phyloP scores from a whole-genome alignment of 805 yeast genomes.

The Candida jianshihensis region DNA sequence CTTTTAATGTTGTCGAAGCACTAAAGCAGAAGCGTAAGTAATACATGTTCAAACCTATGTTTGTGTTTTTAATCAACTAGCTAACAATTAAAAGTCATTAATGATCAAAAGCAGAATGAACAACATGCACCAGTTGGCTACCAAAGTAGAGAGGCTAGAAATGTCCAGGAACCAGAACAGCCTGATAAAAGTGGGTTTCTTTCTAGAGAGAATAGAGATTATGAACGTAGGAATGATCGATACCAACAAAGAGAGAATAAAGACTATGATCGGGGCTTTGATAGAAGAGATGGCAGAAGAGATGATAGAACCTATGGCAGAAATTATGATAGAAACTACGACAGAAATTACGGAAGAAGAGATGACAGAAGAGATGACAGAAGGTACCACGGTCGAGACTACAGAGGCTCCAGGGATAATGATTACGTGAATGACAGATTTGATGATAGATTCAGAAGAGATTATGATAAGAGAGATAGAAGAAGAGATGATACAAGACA shows the following conservation, averaged over 20 bases:
- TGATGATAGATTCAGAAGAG: conserved; percentile 1
- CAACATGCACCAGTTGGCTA: conserved; percentile 1
- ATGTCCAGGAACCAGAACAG: not conserved
- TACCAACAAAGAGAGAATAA: not conserved
- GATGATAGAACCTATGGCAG: not conserved
- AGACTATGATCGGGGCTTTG: conserved; percentile 3
- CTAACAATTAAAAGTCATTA: conserved; percentile 11
- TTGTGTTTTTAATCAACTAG: no score
- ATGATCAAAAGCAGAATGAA: conserved; percentile 9
- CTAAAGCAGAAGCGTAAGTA: conserved; percentile 20
- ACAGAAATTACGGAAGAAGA: conserved; percentile 1
- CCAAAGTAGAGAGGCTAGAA: conserved; percentile 4
- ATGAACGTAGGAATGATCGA: not conserved
- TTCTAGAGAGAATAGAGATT: conserved; percentile 3
- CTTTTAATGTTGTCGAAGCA: conserved; percentile 17
- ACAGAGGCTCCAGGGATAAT: conserved; percentile 3
- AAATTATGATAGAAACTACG: conserved; percentile 4
- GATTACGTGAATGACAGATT: conserved; percentile 3
- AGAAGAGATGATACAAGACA: conserved; percentile 2
- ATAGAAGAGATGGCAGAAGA: conserved; percentile 1
- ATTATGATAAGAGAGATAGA: conserved; percentile 2
- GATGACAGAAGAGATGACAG: not conserved
- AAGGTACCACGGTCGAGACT: conserved; percentile 1
- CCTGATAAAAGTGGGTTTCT: not conserved
- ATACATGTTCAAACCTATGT: no score